Evolutionary conservation across 768 basidiomycete species (phyloP).

Genomic region (Tricholoma sp.): DNA sequence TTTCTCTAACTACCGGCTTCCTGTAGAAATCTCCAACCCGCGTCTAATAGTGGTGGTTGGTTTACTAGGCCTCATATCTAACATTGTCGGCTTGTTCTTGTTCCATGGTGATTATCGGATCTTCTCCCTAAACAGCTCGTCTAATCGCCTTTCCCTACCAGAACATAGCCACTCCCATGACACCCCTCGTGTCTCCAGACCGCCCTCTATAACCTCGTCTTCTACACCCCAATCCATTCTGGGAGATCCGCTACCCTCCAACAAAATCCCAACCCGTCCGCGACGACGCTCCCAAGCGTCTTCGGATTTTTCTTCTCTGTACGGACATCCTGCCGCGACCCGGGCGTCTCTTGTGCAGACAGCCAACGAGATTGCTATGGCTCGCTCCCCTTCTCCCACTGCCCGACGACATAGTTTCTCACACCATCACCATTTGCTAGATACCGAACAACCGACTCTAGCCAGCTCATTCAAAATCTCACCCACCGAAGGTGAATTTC

Average conservation of each 20-base stretch:
- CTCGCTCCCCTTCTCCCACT: constrained; percentile 43
- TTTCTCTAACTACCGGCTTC: neutral
- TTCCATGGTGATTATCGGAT: constrained; percentile 72
- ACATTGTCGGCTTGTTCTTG: constrained; percentile 87
- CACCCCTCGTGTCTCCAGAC: constrained; percentile 39
- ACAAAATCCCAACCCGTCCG: constrained; percentile 17
- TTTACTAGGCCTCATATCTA: constrained; percentile 81
- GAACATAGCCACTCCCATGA: constrained; percentile 67
- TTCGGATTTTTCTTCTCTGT: constrained; percentile 52
- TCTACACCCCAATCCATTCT: constrained; percentile 17
- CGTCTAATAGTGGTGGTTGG: constrained; percentile 88
- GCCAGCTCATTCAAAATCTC: constrained; percentile 5
- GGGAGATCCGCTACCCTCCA: constrained; percentile 26
- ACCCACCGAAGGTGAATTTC: constrained; percentile 5
- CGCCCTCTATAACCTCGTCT: constrained; percentile 31
- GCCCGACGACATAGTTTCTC: constrained; percentile 19
- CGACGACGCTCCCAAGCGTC: constrained; percentile 27
- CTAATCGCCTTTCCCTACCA: constrained; percentile 20
- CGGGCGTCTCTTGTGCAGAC: constrained; percentile 73
- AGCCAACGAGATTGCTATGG: constrained; percentile 73
- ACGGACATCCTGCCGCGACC: constrained; percentile 69
- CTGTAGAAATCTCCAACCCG: constrained; percentile 81
- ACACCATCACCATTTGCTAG: constrained; percentile 22
- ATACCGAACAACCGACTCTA: constrained; percentile 8
- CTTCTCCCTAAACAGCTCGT: neutral